These are phyloP conservation scores for Pholiota molesta DNA, from an alignment of 768 basidiomycete species.

Conservation along the genomic window DNA sequence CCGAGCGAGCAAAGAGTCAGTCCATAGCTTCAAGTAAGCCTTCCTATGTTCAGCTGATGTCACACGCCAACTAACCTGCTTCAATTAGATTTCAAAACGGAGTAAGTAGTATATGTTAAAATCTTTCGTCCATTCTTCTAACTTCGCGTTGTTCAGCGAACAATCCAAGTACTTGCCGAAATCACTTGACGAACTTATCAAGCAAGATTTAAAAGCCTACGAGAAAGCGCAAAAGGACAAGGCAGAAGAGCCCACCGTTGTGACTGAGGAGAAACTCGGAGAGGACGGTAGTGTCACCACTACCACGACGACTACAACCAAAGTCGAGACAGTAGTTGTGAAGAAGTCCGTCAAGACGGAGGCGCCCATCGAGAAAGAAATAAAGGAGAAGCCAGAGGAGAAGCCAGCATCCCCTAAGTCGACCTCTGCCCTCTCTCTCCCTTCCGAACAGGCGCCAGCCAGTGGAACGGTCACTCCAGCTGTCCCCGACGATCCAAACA, in stretches of 20 bases:
- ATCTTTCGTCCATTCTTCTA: neutral
- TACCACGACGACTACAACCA: conserved; percentile 32
- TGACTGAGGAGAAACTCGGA: conserved; percentile 22
- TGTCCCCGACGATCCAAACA: conserved; percentile 12
- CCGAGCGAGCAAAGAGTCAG: conserved; percentile 31
- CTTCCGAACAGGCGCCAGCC: neutral
- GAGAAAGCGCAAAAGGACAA: conserved; percentile 25
- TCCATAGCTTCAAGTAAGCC: conserved; percentile 34
- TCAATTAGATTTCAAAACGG: neutral
- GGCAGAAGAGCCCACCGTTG: conserved; percentile 17
- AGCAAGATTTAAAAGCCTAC: conserved; percentile 27
- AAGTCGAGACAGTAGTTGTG: conserved; percentile 29
- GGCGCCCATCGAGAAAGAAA: neutral
- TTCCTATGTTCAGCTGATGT: neutral
- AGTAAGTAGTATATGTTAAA: neutral
- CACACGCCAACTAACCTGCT: neutral
- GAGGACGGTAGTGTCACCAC: conserved; percentile 31
- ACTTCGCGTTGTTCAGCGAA: neutral
- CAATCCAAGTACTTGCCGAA: neutral
- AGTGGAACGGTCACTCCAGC: conserved; percentile 19
- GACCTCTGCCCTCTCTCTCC: neutral
- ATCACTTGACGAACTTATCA: neutral
- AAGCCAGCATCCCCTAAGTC: neutral
- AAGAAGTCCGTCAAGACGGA: conserved; percentile 17
- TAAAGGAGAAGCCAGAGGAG: neutral